phyloP scores from a whole-genome alignment of 495 filamentous ascomycete species.

The Aspergillus incahuasiensis region DNA sequence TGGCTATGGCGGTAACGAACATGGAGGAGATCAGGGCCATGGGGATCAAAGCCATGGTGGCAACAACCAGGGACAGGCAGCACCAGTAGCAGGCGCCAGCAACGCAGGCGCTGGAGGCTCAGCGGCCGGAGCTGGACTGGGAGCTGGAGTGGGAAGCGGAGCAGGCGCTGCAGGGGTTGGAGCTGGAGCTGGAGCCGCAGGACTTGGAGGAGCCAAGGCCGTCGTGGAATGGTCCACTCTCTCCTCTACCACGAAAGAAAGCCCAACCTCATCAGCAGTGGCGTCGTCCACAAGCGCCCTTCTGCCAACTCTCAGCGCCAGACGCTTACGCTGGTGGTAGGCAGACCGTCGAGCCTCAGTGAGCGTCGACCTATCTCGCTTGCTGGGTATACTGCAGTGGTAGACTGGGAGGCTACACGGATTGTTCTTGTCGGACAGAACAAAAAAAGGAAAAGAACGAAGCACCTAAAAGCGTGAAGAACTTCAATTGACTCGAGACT shows the following conservation, averaged over 20 bases:
- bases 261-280: neutral
- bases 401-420: no score
- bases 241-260: neutral
- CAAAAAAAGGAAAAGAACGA: neutral
- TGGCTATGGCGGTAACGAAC: neutral
- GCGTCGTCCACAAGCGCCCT: neutral
- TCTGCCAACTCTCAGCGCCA: neutral
- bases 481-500: neutral
- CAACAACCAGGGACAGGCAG: neutral
- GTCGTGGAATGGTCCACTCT: neutral
- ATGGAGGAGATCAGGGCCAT: neutral
- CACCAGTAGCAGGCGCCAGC: neutral
- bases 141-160: no score
- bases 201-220: neutral
- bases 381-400: neutral
- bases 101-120: neutral
- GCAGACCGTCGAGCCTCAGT: neutral
- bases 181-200: neutral
- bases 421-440: no score
- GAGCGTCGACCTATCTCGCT: neutral
- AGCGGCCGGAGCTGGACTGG: neutral
- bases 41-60: neutral
- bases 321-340: neutral
- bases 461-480: neutral
- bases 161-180: no score